Evolutionary conservation across 2,329 filamentous ascomycete species (phyloP), one percentile per base, ranked within the genome.

Genomic region (Aspergillus tanneri): DNA sequence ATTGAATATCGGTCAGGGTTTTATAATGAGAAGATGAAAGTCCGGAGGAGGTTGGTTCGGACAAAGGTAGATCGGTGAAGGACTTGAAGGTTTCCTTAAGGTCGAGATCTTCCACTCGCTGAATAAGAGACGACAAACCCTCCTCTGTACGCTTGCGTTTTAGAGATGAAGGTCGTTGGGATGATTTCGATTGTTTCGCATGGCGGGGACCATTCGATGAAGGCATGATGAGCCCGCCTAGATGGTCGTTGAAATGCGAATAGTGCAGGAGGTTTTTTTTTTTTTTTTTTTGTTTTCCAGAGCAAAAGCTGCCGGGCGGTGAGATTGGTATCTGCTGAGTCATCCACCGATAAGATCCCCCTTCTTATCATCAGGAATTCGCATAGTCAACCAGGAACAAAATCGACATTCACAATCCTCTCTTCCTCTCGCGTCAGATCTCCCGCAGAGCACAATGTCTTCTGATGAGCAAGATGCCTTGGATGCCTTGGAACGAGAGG

Each of bases 21-120:
- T 91, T 88, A 75, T 92, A 99, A 69, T 97, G 90, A 10, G 88
- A 90, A 32, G 87, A 80, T 56, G 91, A 83, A 53, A 99, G 82
- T 43, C 93, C 93, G 16, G 80, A 80, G 25, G 82, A 76, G 2
- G 93, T 97, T 12, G 88, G 80, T 56, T 85, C 80, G 44, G 90
- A 97, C 47, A 99, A 80, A 12, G 93, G 93, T 0, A 99, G 80
- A 49, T 96, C 84, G 59, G 84, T 78, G 69, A 99, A 99, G 55
- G 81, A 80, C 55, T 83, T 85, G 60, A 80, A 76, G 12, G 81
- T 72, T 55, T 62, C 59, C 43, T 73, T 72, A 51, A 70, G 60
- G 47, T 77, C 71, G 49, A 77, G 66, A 28, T 73, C 71, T 51
- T 71, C 66, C 11, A 77, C 72, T 53, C 65, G 64, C 52, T 73